Evolutionary conservation across 495 filamentous ascomycete species (phyloP), one percentile per base, ranked within the genome.

Genomic region (Cercophora sp.): DNA sequence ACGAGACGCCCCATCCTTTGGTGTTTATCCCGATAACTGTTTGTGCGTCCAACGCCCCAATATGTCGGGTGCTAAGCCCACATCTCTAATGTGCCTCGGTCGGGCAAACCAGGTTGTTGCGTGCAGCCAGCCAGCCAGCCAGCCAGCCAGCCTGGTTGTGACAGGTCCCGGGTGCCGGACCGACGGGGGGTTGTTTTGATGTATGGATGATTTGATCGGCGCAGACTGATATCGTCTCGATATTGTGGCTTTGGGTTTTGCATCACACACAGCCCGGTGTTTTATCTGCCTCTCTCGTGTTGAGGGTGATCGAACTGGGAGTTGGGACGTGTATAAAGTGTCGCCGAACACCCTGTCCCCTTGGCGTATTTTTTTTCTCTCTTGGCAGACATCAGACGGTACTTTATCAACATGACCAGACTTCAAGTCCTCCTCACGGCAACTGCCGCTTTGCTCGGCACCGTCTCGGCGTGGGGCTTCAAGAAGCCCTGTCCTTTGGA

Each of bases 401-500:
- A 13, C 40, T 1, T 13, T 19, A 5, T 13, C 29, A 41, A 19
- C 18, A 43, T 43, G 40, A 22, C 40, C 10, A 18, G 40, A 25
- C 25, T 43, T 15, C 6, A 11, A 8, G 19, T 43, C 20, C 19
- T 43, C 15, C 11, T 22, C n/a, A n/a, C 22, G 18, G 40, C 40
- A 11, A 25, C 40, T 11, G 40, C n/a, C 19, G 40, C 40, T 16
- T 2, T 22, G 19, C 6, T 25, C 18, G n/a, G 18, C 22, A 43
- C 35, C 35, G 15, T 15, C 6, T 9, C 8, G 8, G 15, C 4
- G 11, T 13, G 23, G 6, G 18, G 40, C 40, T 43, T 43, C 20
- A 43, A 43, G 40, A 43, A 39, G 23, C 51, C 51, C 8, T 54
- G 51, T 15, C 31, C 34, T 0, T 5, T 40, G 9, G 43, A 54